These are phyloP conservation scores for Trametes cinnabarina DNA, from an alignment of 768 basidiomycete species.

Conservation along the genomic window DNA sequence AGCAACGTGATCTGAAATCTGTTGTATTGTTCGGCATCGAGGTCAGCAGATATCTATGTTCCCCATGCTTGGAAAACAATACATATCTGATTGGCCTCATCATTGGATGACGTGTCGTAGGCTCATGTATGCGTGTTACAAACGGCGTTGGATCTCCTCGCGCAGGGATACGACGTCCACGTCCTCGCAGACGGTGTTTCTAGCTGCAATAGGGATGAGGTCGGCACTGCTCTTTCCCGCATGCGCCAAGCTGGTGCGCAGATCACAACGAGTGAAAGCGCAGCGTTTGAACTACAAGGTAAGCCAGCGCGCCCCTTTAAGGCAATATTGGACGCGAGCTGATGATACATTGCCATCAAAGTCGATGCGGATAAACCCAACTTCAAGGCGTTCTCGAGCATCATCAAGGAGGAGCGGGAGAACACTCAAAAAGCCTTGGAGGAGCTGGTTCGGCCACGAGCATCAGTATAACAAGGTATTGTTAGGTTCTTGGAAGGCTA, in stretches of 20 bases:
- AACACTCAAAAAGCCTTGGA: slow-evolving; percentile 44
- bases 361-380: slow-evolving; percentile 58
- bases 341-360: slow-evolving; percentile 23
- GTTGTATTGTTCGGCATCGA: slow-evolving; percentile 88
- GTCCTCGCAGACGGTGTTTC: slow-evolving; percentile 85
- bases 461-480: not conserved
- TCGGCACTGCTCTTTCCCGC: slow-evolving; percentile 68
- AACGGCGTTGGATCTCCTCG: slow-evolving; percentile 68
- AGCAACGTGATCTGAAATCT: slow-evolving; percentile 46
- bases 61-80: not conserved
- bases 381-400: slow-evolving; percentile 70
- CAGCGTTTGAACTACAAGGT: slow-evolving; percentile 77
- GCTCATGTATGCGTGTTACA: slow-evolving; percentile 89
- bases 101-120: slow-evolving; percentile 38
- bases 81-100: not conserved
- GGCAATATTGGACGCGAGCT: too few species aligned
- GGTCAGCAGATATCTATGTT: slow-evolving; percentile 41
- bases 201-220: slow-evolving; percentile 76
- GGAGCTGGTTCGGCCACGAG: slow-evolving; percentile 27
- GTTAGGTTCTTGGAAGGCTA: too few species aligned
- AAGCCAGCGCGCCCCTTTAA: slow-evolving; percentile 10
- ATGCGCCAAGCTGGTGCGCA: slow-evolving; percentile 73
- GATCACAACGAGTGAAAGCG: slow-evolving; percentile 79
- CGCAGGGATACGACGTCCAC: slow-evolving; percentile 51
- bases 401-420: slow-evolving; percentile 79